These are phyloP conservation scores for Phialophora tarda DNA, from an alignment of 2,329 filamentous ascomycete genomes.

Conservation along the genomic window DNA sequence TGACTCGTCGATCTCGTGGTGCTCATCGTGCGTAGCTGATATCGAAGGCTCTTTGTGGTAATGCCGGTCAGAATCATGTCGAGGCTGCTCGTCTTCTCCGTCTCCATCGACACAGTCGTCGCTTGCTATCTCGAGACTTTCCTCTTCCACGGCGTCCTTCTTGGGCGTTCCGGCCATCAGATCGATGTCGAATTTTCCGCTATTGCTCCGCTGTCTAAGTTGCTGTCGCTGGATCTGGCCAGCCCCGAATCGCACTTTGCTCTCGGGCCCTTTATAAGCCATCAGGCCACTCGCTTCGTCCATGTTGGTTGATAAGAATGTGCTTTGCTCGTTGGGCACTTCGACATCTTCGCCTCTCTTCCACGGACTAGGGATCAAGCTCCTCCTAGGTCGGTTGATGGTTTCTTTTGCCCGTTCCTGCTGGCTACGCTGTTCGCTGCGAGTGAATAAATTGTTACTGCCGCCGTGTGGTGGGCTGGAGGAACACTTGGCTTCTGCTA, in stretches of 20 bases:
- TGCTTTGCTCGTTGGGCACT: constrained; percentile 32
- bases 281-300: constrained; percentile 35
- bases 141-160: constrained; percentile 16
- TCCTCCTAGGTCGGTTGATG: constrained; percentile 34
- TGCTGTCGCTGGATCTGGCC: constrained; percentile 28
- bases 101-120: neutral
- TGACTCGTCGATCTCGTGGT: neutral
- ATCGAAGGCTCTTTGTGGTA: neutral
- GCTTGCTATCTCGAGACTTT: neutral
- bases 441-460: constrained; percentile 6
- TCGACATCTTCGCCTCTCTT: constrained; percentile 42
- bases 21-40: neutral
- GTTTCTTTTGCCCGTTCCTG: constrained; percentile 36
- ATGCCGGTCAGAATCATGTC: neutral
- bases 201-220: constrained; percentile 26
- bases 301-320: constrained; percentile 26
- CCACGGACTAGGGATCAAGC: constrained; percentile 44
- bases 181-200: constrained; percentile 36
- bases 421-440: constrained; percentile 15
- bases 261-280: constrained; percentile 32
- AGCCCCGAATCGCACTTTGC: constrained; percentile 31
- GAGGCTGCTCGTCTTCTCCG: neutral
- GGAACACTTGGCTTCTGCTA: constrained; percentile 48
- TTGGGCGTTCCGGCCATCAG: constrained; percentile 34
- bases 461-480: constrained; percentile 40